Evolutionary conservation across 805 yeast species (phyloP).

Genomic region (Suhomyces prunicola): DNA sequence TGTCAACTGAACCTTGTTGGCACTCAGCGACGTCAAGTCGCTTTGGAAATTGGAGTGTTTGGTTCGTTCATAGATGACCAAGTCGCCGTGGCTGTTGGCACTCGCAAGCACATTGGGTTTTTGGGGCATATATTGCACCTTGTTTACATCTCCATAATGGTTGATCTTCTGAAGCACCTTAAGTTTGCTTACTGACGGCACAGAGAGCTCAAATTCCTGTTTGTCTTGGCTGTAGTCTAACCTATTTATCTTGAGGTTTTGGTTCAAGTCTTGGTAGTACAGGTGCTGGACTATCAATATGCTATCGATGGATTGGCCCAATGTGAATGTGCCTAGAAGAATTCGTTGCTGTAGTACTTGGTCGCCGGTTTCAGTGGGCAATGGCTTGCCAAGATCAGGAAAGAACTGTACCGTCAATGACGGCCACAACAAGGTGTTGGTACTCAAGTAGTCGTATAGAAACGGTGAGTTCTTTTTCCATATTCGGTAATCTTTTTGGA

Average conservation of each 20-base stretch:
- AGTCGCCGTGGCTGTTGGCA: constrained; percentile 61
- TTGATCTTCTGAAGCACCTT: constrained; percentile 54
- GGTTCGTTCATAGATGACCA: constrained; percentile 75
- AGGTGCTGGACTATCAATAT: constrained; percentile 36
- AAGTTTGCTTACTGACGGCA: constrained; percentile 23
- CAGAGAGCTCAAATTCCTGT: constrained; percentile 35
- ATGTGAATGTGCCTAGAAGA: constrained; percentile 62
- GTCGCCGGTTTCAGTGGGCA: constrained; percentile 4
- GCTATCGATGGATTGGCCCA: constrained; percentile 53
- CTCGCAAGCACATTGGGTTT: constrained; percentile 82
- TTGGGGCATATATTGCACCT: constrained; percentile 73
- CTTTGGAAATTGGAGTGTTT: constrained; percentile 53
- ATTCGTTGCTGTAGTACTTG: constrained; percentile 34
- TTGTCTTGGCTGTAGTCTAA: constrained; percentile 37
- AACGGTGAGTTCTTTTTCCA: constrained; percentile 64
- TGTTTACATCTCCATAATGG: constrained; percentile 70
- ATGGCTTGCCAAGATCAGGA: constrained; percentile 43
- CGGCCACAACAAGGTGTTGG: constrained; percentile 62
- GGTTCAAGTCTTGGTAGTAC: constrained; percentile 26
- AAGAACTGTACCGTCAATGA: constrained; percentile 59
- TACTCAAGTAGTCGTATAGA: constrained; percentile 51
- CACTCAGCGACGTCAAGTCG: constrained; percentile 21
- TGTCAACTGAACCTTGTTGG: constrained; percentile 49
- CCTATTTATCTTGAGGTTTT: constrained; percentile 35
- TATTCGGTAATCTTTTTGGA: constrained; percentile 42